Evolutionary conservation across 176 grass and related monocot genomes (phyloP).

Genomic region (Phyllostachys edulis): DNA sequence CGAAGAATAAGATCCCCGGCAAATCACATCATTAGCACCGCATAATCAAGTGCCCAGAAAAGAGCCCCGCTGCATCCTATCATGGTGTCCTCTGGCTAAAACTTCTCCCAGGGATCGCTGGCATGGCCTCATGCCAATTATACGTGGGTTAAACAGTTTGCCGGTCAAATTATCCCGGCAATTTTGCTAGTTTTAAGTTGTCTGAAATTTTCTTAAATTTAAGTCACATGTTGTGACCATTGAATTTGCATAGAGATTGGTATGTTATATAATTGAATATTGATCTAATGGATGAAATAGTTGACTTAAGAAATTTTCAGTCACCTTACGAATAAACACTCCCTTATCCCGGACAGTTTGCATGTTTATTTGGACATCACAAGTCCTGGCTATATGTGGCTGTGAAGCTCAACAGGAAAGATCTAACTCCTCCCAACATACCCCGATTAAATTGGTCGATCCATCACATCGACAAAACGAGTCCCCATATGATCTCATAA

Average conservation of each 20-base stretch:
- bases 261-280: too few relatives aligned
- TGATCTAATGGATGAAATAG: too few relatives aligned
- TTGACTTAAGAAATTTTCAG: too few relatives aligned
- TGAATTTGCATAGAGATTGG: too few relatives aligned
- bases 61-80: background rate
- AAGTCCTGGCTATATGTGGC: background rate
- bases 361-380: background rate
- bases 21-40: conserved; percentile 36
- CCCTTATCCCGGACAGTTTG: background rate
- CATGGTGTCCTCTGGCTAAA: background rate
- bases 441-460: background rate
- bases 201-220: too few relatives aligned
- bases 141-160: background rate
- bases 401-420: background rate
- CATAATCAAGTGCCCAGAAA: conserved; percentile 15
- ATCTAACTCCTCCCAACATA: background rate
- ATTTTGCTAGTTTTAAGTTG: too few relatives aligned
- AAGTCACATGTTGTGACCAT: too few relatives aligned
- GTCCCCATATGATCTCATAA: background rate
- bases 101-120: background rate
- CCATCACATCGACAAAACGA: background rate
- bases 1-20: conserved; percentile 41
- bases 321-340: too few relatives aligned
- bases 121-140: background rate
- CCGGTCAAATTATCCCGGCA: background rate